Conservation (phyloP, 257 asterid species). For the Euphrasia confusa region DNA sequence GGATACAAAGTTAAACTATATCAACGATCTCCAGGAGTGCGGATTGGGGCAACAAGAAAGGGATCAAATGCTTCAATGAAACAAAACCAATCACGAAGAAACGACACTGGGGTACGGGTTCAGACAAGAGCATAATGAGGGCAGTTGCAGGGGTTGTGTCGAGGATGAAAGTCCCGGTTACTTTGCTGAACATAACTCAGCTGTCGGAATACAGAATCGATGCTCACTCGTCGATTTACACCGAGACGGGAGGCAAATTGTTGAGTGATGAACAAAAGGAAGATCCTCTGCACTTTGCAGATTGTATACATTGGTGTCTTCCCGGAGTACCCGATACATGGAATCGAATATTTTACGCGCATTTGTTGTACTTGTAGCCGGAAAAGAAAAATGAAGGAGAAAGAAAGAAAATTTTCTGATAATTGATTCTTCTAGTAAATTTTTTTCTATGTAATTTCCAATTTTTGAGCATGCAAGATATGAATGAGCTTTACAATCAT, state of each 20-base stretch:
- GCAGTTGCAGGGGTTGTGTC: constrained; percentile 42
- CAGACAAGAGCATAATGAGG: constrained; percentile 59
- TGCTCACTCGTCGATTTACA: constrained; percentile 75
- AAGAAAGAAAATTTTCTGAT: neutral
- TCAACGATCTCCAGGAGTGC: constrained; percentile 45
- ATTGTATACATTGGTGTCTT: constrained; percentile 97
- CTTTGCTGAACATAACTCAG: constrained; percentile 73
- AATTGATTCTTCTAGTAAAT: neutral
- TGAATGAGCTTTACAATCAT: neutral
- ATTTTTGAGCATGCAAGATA: neutral
- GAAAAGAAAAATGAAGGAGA: neutral
- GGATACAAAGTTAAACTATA: neutral
- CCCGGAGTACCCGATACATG: constrained; percentile 97
- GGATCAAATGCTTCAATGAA: constrained; percentile 82
- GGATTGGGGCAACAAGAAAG: constrained; percentile 76
- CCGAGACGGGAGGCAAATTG: constrained; percentile 61
- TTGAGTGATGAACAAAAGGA: constrained; percentile 64
- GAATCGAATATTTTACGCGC: constrained; percentile 75
- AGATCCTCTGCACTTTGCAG: constrained; percentile 71
- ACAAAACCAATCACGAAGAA: constrained; percentile 59
- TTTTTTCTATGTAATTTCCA: neutral
- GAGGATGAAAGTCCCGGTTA: constrained; percentile 71
- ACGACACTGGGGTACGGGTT: constrained; percentile 83
- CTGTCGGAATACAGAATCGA: constrained; percentile 82
- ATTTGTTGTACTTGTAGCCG: constrained; percentile 43